Base-by-base conservation (phyloP, 1,284 basidiomycete species). In the Sporisorium exsertum region DNA sequence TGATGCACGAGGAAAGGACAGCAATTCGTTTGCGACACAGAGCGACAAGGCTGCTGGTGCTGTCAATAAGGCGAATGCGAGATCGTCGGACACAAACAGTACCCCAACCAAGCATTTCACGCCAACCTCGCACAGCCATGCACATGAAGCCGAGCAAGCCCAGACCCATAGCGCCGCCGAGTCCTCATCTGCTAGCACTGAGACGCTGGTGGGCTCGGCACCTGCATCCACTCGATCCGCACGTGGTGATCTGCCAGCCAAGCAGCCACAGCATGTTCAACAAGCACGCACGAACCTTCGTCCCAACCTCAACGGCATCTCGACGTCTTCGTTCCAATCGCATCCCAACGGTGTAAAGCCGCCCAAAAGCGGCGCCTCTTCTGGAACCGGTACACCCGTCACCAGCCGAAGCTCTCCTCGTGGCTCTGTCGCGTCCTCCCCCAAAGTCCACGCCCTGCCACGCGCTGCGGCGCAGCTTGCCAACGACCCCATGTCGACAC, bases 361-460 rank as follows among this genome's bases (percentile, higher is more conserved):
- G 5, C n/a, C 56, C 35, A 49, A 49, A 29, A 50, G 56, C 47
- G 51, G 57, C 45, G 46, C 52, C 7, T 58, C 46, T 15, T 58
- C 56, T 8, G 56, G 56, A 13, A 35, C 47, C 0, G 56, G 46
- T 12, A 66, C 64, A 2, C 58, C 64, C 2, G 22, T 22, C 33
- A 66, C 64, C 37, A 66, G 55, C 35, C 52, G 64, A 16, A 51
- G 32, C 47, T 66, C 64, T 18, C 64, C 64, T 12, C 53, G 64
- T 8, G 58, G 58, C 45, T 66, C 58, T 6, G 52, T 66, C 3
- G 43, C 52, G 7, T 59, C 64, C 1, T 66, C 64, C 5, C 64
- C 64, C 8, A 54, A 66, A 32, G 58, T 60, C 5, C 64, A 60
- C 22, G 15, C 64, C 4, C 49, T 56, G 16, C 52, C 64, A 1